phyloP scores from a whole-genome alignment of 2,329 filamentous ascomycete species.

The Chrysosphaeria jannelii region DNA sequence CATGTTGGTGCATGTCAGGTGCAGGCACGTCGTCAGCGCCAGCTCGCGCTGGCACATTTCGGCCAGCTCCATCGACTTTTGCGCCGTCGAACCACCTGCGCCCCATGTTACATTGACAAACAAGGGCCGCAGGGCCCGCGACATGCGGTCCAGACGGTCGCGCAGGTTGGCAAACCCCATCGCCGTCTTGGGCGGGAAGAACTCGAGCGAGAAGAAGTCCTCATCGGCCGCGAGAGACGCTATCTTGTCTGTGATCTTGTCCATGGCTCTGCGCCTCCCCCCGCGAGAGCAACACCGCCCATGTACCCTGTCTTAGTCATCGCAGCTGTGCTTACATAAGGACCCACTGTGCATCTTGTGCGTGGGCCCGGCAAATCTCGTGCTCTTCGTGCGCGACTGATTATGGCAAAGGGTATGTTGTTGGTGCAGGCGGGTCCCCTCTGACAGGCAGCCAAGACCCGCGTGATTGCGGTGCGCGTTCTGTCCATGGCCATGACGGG shows the following conservation, averaged over 20 bases:
- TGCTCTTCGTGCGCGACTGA: too few species aligned
- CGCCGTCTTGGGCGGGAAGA: constrained; percentile 92
- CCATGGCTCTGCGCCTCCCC: too few species aligned
- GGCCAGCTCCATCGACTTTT: constrained; percentile 75
- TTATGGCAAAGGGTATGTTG: too few species aligned
- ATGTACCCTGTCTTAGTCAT: too few species aligned
- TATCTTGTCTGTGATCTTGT: constrained; percentile 88
- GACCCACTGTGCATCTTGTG: too few species aligned
- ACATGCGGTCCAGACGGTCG: constrained; percentile 82
- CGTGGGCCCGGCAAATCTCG: too few species aligned
- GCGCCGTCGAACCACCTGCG: constrained; percentile 71
- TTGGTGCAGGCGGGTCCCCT: too few species aligned
- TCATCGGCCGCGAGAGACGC: constrained; percentile 55
- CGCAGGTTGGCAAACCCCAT: constrained; percentile 63
- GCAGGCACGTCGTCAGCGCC: constrained; percentile 76
- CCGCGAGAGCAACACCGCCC: too few species aligned
- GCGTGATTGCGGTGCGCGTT: constrained; percentile 75
- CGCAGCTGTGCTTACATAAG: too few species aligned
- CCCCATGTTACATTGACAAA: constrained; percentile 98
- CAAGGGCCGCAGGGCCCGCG: constrained; percentile 60
- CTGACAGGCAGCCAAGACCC: constrained; percentile 34
- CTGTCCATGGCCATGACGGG: constrained; percentile 97
- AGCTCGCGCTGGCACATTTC: constrained; percentile 85
- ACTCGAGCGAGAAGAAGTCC: constrained; percentile 88
- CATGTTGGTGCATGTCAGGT: constrained; percentile 97